Evolutionary conservation across 371 early-diverging fungal species (phyloP), one percentile per base, ranked within the genome.

Genomic region (Mucor sp.): DNA sequence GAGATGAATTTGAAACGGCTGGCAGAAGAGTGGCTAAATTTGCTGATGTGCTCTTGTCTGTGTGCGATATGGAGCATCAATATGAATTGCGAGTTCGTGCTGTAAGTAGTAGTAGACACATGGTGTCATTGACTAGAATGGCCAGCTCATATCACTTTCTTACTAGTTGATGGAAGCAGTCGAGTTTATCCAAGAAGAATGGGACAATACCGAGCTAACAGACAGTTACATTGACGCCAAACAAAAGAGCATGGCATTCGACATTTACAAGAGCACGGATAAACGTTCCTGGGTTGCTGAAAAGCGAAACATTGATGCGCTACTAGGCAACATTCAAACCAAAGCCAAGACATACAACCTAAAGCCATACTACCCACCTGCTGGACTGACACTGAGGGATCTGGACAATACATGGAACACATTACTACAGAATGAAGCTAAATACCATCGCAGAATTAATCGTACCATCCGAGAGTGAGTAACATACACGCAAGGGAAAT

Each of bases 341-440:
- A 98, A 97, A 81, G 85, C 95, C 15, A 93, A 92, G 71, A 97
- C 98, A 0, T 98, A 97, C 73, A 92, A 96, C 37, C 76, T 97
- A 44, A 83, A 85, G 39, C 90, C 94, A 2, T 97, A 96, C 71
- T 74, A 78, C 61, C 96, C 98, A 19, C 95, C 94, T 43, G 76
- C 79, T 4, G 96, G 94, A 0, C 68, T 92, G 35, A 85, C 90
- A 1, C 78, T 88, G 7, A 68, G 88, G 80, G 95, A 95, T 72
- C 69, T 97, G 56, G 95, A 95, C 59, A 69, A 81, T 47, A 73
- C 81, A 21, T 98, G 97, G 97, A 73, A 81, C 27, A 76, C 72
- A 39, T 83, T 95, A 19, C 74, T 94, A 23, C 76, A 72, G 7
- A 81, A 89, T 37, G 98, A 98, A 82, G 93, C 89, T 4, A 73